Evolutionary conservation across 208 protist genomes (phyloP).

Genomic region (Leishmania martiniquensis): DNA sequence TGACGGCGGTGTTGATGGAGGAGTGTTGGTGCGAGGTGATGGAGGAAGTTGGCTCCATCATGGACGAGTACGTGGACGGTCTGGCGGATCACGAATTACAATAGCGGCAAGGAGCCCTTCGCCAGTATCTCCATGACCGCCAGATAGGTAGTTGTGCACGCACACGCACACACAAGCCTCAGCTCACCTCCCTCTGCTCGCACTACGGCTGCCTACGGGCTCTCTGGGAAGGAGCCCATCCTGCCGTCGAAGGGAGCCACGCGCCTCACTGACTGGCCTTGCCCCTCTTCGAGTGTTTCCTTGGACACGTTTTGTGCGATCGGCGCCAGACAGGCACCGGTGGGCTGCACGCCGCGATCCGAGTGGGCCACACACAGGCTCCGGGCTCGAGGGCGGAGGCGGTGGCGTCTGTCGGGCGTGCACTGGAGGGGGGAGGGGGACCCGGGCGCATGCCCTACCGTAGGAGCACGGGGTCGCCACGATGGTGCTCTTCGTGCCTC

Average conservation of each 20-base stretch:
- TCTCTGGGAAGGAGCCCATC: neutral
- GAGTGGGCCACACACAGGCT: no score
- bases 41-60: constrained; percentile 69
- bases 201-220: neutral
- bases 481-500: no score
- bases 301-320: neutral
- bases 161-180: neutral
- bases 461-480: no score
- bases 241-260: neutral
- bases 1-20: constrained; percentile 71
- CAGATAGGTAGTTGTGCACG: neutral
- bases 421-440: neutral
- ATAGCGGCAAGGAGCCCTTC: constrained; percentile 19
- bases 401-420: neutral
- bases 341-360: neutral
- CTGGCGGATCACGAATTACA: constrained; percentile 84
- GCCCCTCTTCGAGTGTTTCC: neutral
- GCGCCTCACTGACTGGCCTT: neutral
- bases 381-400: neutral
- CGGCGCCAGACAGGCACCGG: neutral
- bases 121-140: neutral
- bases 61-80: constrained; percentile 90
- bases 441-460: neutral
- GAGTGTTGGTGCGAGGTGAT: constrained; percentile 83
- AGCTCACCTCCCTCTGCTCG: neutral